phyloP scores from a whole-genome alignment of 2,329 filamentous ascomycete genomes.

The Fonsecaea multimorphosa region DNA sequence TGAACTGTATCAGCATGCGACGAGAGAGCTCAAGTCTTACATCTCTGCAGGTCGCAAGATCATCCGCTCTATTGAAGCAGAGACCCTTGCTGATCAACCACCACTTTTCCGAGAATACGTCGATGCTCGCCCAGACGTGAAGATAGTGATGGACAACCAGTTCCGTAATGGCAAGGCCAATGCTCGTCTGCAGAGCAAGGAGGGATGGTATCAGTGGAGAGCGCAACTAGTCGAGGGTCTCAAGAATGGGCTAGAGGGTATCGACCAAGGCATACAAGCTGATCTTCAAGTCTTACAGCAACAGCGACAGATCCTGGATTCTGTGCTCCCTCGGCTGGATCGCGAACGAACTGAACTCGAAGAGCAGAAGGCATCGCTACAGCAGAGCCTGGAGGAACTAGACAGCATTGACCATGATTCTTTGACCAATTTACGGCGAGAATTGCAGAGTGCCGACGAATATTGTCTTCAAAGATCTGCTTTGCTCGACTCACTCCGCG shows the following conservation, averaged over 20 bases:
- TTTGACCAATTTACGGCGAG: slow-evolving; percentile 73
- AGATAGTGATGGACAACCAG: slow-evolving; percentile 88
- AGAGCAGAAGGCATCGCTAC: slow-evolving; percentile 69
- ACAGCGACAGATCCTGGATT: slow-evolving; percentile 71
- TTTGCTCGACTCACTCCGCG: slow-evolving; percentile 69
- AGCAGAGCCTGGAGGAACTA: slow-evolving; percentile 74
- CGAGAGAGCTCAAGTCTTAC: slow-evolving; percentile 92
- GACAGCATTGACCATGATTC: slow-evolving; percentile 67
- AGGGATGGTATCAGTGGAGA: slow-evolving; percentile 98
- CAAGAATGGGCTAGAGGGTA: slow-evolving; percentile 77
- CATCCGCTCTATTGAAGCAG: slow-evolving; percentile 86
- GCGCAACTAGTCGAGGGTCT: slow-evolving; percentile 85
- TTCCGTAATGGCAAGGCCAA: slow-evolving; percentile 98
- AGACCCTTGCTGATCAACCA: slow-evolving; percentile 89
- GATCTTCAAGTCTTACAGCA: slow-evolving; percentile 72
- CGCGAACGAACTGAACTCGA: slow-evolving; percentile 67
- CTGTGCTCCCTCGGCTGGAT: slow-evolving; percentile 69
- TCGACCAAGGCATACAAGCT: slow-evolving; percentile 74
- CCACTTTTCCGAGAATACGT: slow-evolving; percentile 91
- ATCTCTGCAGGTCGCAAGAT: slow-evolving; percentile 91
- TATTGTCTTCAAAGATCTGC: slow-evolving; percentile 73
- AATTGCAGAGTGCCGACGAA: slow-evolving; percentile 67
- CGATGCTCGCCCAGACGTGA: slow-evolving; percentile 80
- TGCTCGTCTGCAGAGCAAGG: slow-evolving; percentile 86
- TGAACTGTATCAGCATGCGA: slow-evolving; percentile 88